phyloP scores from a whole-genome alignment of 352 stramenopile species.

The Pythium scleroteichum region DNA sequence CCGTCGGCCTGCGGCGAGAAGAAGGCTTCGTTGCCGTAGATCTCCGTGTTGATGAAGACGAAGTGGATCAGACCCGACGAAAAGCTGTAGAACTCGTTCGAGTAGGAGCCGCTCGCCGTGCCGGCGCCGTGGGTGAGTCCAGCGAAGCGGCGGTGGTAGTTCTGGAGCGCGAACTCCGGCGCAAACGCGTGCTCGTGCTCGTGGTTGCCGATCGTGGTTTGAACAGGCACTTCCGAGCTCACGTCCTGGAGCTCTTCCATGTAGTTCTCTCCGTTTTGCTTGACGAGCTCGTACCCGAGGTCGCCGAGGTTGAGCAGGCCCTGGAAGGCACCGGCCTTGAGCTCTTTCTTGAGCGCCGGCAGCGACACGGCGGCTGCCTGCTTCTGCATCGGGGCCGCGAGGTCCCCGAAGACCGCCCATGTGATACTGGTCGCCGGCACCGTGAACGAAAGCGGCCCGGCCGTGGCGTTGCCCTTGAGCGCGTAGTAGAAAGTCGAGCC shows the following conservation, averaged over 20 bases:
- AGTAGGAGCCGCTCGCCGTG: slow-evolving; percentile 54
- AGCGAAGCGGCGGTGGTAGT: slow-evolving; percentile 70
- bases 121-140: slow-evolving; percentile 55
- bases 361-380: slow-evolving; percentile 60
- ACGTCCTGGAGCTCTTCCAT: slow-evolving; percentile 70
- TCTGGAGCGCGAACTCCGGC: slow-evolving; percentile 60
- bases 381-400: slow-evolving; percentile 55
- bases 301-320: slow-evolving; percentile 78
- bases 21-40: slow-evolving; percentile 72
- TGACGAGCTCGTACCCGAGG: slow-evolving; percentile 67
- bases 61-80: slow-evolving; percentile 67
- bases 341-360: slow-evolving; percentile 57
- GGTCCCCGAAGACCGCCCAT: slow-evolving; percentile 79
- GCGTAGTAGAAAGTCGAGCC: slow-evolving; percentile 64
- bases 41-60: slow-evolving; percentile 76
- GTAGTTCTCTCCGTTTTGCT: slow-evolving; percentile 69
- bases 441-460: slow-evolving; percentile 42
- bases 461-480: slow-evolving; percentile 30
- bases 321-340: slow-evolving; percentile 41
- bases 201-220: slow-evolving; percentile 78
- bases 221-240: slow-evolving; percentile 64
- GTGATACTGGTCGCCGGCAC: slow-evolving; percentile 44
- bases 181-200: slow-evolving; percentile 65
- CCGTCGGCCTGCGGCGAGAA: slow-evolving; percentile 45
- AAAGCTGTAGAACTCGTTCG: slow-evolving; percentile 81